phyloP scores from a whole-genome alignment of 2,329 filamentous ascomycete species.

The Nemania abortiva region DNA sequence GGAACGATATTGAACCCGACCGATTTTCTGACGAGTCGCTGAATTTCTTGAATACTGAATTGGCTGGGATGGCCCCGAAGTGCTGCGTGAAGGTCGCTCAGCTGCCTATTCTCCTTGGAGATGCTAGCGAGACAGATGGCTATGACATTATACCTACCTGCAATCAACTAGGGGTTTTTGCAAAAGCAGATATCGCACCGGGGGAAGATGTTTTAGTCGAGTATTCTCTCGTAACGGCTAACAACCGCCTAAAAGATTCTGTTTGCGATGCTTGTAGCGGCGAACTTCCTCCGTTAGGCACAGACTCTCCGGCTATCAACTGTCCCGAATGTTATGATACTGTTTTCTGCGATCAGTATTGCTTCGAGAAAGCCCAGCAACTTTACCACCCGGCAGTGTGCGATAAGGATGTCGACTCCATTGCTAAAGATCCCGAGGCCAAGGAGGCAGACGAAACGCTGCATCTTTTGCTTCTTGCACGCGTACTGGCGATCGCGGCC shows the following conservation, averaged over 20 bases:
- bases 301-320: constrained; percentile 61
- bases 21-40: constrained; percentile 78
- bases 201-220: constrained; percentile 84
- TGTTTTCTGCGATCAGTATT: constrained; percentile 73
- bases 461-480: constrained; percentile 72
- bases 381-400: constrained; percentile 75
- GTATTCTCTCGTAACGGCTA: constrained; percentile 87
- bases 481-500: constrained; percentile 71
- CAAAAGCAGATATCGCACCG: constrained; percentile 80
- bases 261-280: constrained; percentile 91
- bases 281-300: constrained; percentile 72
- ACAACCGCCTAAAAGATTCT: constrained; percentile 86
- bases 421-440: constrained; percentile 73
- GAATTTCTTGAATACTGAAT: constrained; percentile 75
- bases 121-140: constrained; percentile 62
- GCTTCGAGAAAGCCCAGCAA: constrained; percentile 67
- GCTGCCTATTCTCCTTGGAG: constrained; percentile 76
- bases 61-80: constrained; percentile 79
- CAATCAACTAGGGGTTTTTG: constrained; percentile 90
- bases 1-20: constrained; percentile 76
- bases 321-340: constrained; percentile 74
- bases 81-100: constrained; percentile 82
- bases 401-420: constrained; percentile 73
- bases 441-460: constrained; percentile 71
- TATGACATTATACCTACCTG: constrained; percentile 69